Conservation (phyloP, 306 rosid species). For the Casuarina equisetifolia region DNA sequence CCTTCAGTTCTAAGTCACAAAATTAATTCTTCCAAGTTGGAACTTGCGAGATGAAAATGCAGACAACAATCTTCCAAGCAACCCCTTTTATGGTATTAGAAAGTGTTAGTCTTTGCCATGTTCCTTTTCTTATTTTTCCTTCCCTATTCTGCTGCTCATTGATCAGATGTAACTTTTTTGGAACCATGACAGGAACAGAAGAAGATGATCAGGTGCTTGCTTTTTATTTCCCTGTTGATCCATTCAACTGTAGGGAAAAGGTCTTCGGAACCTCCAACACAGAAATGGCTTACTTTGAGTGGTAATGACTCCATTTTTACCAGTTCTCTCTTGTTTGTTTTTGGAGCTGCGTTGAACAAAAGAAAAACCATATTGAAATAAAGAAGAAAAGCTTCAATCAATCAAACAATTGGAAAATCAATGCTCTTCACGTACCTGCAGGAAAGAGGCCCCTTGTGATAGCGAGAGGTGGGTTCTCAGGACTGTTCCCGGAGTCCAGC, state of each 20-base stretch:
- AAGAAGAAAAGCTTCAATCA: not conserved
- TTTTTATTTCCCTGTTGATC: conserved; percentile 53
- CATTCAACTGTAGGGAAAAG: conserved; percentile 47
- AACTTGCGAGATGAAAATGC: not conserved
- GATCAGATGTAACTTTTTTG: conserved; percentile 9
- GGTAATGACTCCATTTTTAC: conserved; percentile 36
- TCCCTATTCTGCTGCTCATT: conserved; percentile 2
- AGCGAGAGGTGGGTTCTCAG: conserved; percentile 79
- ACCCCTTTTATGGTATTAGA: not conserved
- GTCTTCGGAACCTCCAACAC: not conserved
- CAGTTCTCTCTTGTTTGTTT: not conserved
- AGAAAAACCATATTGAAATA: not conserved
- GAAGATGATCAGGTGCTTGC: conserved; percentile 54
- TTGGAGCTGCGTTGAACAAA: not conserved
- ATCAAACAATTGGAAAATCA: not conserved
- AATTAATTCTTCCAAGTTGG: not conserved
- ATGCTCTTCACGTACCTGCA: conserved; percentile 24
- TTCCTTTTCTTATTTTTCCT: not conserved
- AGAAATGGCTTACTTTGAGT: conserved; percentile 75
- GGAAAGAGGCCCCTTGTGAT: conserved; percentile 68
- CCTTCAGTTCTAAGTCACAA: not conserved
- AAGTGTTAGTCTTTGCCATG: not conserved
- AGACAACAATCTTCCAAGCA: not conserved
- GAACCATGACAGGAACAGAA: conserved; percentile 41
- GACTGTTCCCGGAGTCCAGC: conserved; percentile 75